Base-by-base conservation (phyloP, 208 protist genomes). In the Leishmania gerbilli region DNA sequence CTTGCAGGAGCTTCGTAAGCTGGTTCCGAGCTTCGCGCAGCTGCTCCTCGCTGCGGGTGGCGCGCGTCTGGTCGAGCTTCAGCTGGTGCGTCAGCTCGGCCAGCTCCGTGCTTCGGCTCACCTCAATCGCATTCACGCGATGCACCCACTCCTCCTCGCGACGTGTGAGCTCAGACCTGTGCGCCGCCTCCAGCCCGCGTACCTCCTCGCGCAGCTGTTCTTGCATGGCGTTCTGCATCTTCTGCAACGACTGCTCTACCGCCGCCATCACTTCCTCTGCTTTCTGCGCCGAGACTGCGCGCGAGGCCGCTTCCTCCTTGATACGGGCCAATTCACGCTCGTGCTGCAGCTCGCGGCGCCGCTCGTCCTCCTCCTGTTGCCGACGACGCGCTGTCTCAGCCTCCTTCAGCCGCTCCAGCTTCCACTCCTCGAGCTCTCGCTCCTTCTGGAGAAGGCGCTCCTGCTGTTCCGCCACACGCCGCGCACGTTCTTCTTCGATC, bases 401-500 rank as follows among this genome's bases (percentile, higher is more conserved):
- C 79, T 93, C 91, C 69, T 89, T 88, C 65, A 82, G 77, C 8
- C 88, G 82, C 84, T 92, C 89, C 65, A 91, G 31, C 84, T 95
- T 97, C 93, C 93, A 97, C 80, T 94, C 93, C 83, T 97, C 93
- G 47, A 97, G 77, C 84, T 97, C 92, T 19, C 86, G 85, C 78
- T 95, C 93, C 77, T 92, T 91, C 71, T 88, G 87, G 3, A 97
- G 58, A 17, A 97, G 76, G 2, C 86, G 88, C 79, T 95, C 85
- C 72, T 93, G 93, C 74, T 94, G 91, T 81, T 89, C 88, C 81
- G 89, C 87, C 19, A 93, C 81, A 0, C 91, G 93, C 75, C 86
- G 88, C 58, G 72, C 85, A 1, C 93, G 90, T 55, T 92, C 89
- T 74, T 91, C 81, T 74, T 97, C 93, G 5, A 95, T 80, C 64